Base-by-base conservation (phyloP, 2,329 filamentous ascomycete genomes). In the Graphiopsis chlorocephala region DNA sequence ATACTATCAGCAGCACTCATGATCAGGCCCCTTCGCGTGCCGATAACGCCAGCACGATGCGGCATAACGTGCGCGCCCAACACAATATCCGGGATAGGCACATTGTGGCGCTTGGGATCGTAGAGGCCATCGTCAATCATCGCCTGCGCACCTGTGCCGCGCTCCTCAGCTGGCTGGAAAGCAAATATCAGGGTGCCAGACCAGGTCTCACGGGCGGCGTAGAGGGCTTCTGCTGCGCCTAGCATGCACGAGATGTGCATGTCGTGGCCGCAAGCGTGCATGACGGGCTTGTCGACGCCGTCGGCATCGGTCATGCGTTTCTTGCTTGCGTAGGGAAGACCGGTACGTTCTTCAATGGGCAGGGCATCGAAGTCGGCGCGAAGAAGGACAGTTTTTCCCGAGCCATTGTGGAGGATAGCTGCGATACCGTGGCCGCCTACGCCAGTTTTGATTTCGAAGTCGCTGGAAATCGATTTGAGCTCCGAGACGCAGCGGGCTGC, bases 221-320 rank as follows among this genome's bases (percentile, higher is more conserved):
- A 74, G 0, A 91, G 77, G 0, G 82, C 77, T 23, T 83, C 78
- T 0, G 85, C 81, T 0, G 84, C 83, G 0, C 82, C 88, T 1
- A 90, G 78, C 3, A 90, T 77, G 33, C 78, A 78, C 0, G 85
- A 81, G 28, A 89, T 84, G 71, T 90, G 87, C 78, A 88, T 85
- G 68, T 89, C 87, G 70, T 90, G 88, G 0, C 88, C 88, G 72
- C 87, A 90, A 25, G 87, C 87, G 73, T 90, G 88, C 87, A 90
- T 90, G 0, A 88, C 84, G 0, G 84, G 83, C 61, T 82, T 82
- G 62, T 80, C 76, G 0, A 78, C 72, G 0, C 84, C 85, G 10
- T 84, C 79, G 2, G 73, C 64, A 26, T 76, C 74, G 67, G 83
- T 80, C 33, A 75, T 76, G 71, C 79, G 78, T 11, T 69, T 78